phyloP scores from a whole-genome alignment of 805 yeast species.

The Kodamaea kakaduensis region DNA sequence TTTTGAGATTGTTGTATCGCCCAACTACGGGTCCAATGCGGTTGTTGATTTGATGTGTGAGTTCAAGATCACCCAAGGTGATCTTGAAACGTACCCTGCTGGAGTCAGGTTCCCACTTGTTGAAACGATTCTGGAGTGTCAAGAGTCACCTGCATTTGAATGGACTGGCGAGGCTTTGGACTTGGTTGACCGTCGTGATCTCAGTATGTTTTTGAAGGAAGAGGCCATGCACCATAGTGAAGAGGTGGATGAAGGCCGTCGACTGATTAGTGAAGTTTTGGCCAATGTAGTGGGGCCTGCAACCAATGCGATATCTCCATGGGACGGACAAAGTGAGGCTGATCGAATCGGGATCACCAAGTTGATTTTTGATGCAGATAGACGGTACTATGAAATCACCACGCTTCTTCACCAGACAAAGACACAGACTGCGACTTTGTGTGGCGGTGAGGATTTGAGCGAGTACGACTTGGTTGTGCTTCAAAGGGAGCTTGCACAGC shows the following conservation, averaged over 20 bases:
- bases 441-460: slow-evolving; percentile 35
- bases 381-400: slow-evolving; percentile 75
- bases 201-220: slow-evolving; percentile 31
- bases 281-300: slow-evolving; percentile 33
- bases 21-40: slow-evolving; percentile 47
- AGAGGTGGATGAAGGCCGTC: slow-evolving; percentile 6
- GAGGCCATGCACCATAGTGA: slow-evolving; percentile 4
- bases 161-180: slow-evolving; percentile 47
- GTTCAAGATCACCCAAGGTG: slow-evolving; percentile 46
- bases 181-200: slow-evolving; percentile 66
- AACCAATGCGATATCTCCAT: slow-evolving; percentile 51
- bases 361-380: slow-evolving; percentile 69
- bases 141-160: slow-evolving; percentile 46
- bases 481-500: slow-evolving; percentile 56
- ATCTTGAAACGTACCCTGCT: slow-evolving; percentile 66
- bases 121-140: slow-evolving; percentile 54
- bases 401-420: slow-evolving; percentile 66
- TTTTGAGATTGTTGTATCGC: slow-evolving; percentile 59
- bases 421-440: slow-evolving; percentile 49
- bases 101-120: slow-evolving; percentile 68
- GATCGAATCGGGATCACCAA: slow-evolving; percentile 66
- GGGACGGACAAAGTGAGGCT: slow-evolving; percentile 70
- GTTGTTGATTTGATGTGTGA: slow-evolving; percentile 62
- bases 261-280: slow-evolving; percentile 40
- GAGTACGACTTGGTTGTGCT: slow-evolving; percentile 55